Evolutionary conservation across 805 yeast genomes (phyloP), one percentile per base, ranked within the genome.

Genomic region (Monosporozyma yasuniensis): DNA sequence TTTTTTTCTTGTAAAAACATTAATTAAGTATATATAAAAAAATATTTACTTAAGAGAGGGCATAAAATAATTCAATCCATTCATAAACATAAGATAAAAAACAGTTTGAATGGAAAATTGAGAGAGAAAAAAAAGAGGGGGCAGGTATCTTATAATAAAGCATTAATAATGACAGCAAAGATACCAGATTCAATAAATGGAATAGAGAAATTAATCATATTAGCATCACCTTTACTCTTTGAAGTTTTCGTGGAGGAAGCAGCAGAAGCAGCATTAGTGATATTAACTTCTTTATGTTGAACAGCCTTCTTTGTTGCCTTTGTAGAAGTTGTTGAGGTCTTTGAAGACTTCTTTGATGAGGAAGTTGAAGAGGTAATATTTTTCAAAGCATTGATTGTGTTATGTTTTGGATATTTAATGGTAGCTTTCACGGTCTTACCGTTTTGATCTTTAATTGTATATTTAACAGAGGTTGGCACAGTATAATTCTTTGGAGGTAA

Each of bases 381-480:
- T 16, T 66, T 52, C 46, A 72, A 59, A 8, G 66, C 47, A 34
- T 77, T 74, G 50, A 72, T 56, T 34, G 65, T 61, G 54, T 74
- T 67, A 0, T 62, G 62, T 8, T 66, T 56, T 28, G 58, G 59
- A 49, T 74, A 70, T 2, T 65, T 54, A n/a, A 74, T 71, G 8
- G 70, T 65, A 3, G 76, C 69, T 49, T 64, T 48, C 32, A 73
- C 56, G 23, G 52, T 62, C 12, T 61, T 55, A 42, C 70, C 75
- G 27, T 66, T 57, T 14, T 64, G 53, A 51, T 74, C 71, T 41
- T 53, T 58, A 32, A 77, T 66, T 3, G 72, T 63, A 56, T 71
- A 75, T 46, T 70, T 72, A 3, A 76, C 66, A 10, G 65, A 53
- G n/a, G 69, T 66, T 50, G 61, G 68, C 1, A 69, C 64, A 14